Evolutionary conservation across 2,329 filamentous ascomycete species (phyloP), one percentile per base, ranked within the genome.

Genomic region (Zymoseptoria crescenta): DNA sequence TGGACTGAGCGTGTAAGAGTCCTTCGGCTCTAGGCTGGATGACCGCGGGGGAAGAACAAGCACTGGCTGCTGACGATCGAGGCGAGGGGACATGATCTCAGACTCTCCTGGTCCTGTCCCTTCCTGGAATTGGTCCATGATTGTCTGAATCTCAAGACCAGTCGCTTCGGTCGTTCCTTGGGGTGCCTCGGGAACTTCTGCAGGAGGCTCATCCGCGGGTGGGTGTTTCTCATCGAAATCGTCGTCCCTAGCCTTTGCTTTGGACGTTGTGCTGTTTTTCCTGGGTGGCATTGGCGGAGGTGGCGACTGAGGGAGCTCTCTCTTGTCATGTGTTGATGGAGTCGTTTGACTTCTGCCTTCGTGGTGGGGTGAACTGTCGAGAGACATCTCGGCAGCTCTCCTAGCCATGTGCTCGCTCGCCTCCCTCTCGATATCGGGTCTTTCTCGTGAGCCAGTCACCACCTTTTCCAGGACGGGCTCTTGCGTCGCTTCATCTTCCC

Each of bases 111-210:
- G 49, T 55, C 85, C 84, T 28, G 84, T 84, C 55, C 84, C 84
- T 69, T 89, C 86, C 66, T 88, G 87, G 68, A 97, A 97, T 74
- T 97, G 94, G 63, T 91, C 90, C 90, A 99, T 97, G 72, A 99
- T 97, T 71, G 83, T 96, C 75, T 96, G 90, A 61, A 99, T 96
- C 76, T 99, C 94, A 55, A 84, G 85, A 55, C 83, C 83, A 53
- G 70, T 72, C 4, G 65, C 64, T 50, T 76, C 74, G 1, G 69
- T 69, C 1, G 62, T 63, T 5, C 70, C 72, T 49, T 74, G 68
- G 10, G 73, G 69, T 20, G 72, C 73, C 55, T 91, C 86, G 21
- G 83, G 82, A 24, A 70, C 35, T 30, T 72, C 70, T 35, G 58
- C 56, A 19, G 56, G 50, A 5, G 62, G 52, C 19, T 69, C 68